Percentiles rank a stretch among this genome's conserved stretches.
These are phyloP conservation scores for Verbena officinalis DNA, from an alignment of 257 asterid species.

Conservation along the genomic window DNA sequence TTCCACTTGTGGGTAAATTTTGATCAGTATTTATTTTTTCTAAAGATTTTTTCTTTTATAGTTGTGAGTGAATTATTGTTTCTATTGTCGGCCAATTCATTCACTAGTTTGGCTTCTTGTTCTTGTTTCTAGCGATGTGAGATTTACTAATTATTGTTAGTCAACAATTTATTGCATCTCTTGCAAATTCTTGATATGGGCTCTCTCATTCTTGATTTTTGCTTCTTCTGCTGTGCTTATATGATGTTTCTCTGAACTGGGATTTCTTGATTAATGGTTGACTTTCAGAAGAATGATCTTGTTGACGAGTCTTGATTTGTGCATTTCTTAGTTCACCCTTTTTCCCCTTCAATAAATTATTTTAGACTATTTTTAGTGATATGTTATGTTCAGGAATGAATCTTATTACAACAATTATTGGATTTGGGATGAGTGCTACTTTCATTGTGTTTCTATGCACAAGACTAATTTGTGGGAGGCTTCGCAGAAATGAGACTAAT, in stretches of 20 bases:
- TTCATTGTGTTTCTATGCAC: slow-evolving; percentile 92
- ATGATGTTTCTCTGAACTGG: slow-evolving; percentile 22
- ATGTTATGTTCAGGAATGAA: slow-evolving; percentile 83
- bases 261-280: slow-evolving; percentile 34
- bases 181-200: slow-evolving; percentile 25
- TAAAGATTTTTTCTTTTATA: neutral
- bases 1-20: slow-evolving; percentile 32
- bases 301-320: slow-evolving; percentile 40
- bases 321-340: slow-evolving; percentile 10
- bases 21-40: slow-evolving; percentile 21
- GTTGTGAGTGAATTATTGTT: slow-evolving; percentile 19
- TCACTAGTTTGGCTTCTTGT: slow-evolving; percentile 33
- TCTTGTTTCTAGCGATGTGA: slow-evolving; percentile 27
- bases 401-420: slow-evolving; percentile 83
- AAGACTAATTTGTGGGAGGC: slow-evolving; percentile 77
- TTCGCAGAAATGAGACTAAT: slow-evolving; percentile 62
- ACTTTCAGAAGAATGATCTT: slow-evolving; percentile 31
- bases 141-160: slow-evolving; percentile 32
- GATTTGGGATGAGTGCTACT: slow-evolving; percentile 95
- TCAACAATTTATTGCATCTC: slow-evolving; percentile 23
- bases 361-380: neutral
- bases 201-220: slow-evolving; percentile 20
- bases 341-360: neutral
- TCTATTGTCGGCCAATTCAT: slow-evolving; percentile 12
- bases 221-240: neutral